These are phyloP conservation scores for Tetracentron sinense DNA, from an alignment of 164 flowering plant species.

Conservation along the genomic window DNA sequence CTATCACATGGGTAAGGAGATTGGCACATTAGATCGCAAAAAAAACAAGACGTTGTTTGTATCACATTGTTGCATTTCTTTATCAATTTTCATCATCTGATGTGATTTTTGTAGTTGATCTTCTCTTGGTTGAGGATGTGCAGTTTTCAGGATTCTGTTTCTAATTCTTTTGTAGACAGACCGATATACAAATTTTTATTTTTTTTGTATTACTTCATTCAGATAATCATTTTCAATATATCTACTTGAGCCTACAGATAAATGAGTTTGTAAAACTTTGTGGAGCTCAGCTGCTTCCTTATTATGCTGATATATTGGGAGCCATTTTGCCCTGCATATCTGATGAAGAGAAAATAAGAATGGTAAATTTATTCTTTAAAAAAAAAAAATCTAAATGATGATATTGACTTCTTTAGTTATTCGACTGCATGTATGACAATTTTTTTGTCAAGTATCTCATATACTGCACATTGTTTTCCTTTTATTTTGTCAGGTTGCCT, in stretches of 20 bases:
- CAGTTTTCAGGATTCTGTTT: not conserved
- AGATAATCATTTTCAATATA: not conserved
- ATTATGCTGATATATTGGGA: slow-evolving; percentile 88
- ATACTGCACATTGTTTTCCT: not conserved
- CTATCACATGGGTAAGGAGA: slow-evolving; percentile 85
- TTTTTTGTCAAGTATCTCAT: not conserved
- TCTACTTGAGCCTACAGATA: slow-evolving; percentile 48
- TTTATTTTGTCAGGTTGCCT: slow-evolving; percentile 65
- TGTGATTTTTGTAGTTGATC: not conserved
- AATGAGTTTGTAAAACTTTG: slow-evolving; percentile 98
- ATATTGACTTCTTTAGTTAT: not conserved
- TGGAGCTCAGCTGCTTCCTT: slow-evolving; percentile 92
- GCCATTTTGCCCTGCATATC: slow-evolving; percentile 95
- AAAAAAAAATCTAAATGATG: too few species aligned
- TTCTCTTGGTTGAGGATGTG: not conserved
- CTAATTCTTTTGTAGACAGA: not conserved
- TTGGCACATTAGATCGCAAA: not conserved
- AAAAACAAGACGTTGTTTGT: not conserved
- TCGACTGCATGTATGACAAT: not conserved
- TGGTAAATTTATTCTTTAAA: slow-evolving; percentile 36
- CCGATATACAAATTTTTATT: too few species aligned
- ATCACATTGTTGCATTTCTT: not conserved
- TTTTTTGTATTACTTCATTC: not conserved
- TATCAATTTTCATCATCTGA: not conserved
- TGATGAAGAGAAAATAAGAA: slow-evolving; percentile 94